Evolutionary conservation across 495 filamentous ascomycete species (phyloP).

Genomic region (Neurospora sp.): DNA sequence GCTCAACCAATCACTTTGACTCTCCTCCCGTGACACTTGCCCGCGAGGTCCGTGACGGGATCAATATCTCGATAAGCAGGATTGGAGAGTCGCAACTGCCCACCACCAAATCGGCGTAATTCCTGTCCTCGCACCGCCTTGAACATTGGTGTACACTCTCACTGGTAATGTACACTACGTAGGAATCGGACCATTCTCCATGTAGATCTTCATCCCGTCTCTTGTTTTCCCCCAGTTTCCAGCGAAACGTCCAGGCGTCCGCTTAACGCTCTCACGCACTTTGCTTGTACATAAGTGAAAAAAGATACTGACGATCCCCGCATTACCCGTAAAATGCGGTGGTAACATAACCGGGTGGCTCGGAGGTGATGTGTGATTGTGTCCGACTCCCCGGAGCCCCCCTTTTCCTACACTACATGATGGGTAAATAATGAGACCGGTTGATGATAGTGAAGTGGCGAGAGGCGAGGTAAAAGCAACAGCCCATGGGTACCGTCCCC

Average conservation of each 20-base stretch:
- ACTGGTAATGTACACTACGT: background rate
- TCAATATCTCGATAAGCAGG: background rate
- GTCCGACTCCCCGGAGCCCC: background rate
- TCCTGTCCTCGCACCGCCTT: background rate
- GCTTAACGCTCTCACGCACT: too few relatives aligned
- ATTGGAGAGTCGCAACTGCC: background rate
- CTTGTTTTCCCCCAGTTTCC: background rate
- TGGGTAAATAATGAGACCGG: background rate
- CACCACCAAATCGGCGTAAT: conserved; percentile 8
- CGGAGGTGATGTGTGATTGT: background rate
- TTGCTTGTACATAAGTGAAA: too few relatives aligned
- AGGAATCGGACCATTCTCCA: background rate
- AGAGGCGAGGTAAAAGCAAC: background rate
- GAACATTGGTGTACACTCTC: background rate
- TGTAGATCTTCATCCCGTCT: background rate
- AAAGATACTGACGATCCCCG: background rate
- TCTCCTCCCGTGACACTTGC: background rate
- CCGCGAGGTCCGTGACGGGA: background rate
- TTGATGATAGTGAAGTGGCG: background rate
- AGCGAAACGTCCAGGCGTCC: too few relatives aligned
- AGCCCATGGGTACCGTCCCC: background rate
- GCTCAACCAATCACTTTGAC: background rate
- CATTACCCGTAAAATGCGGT: background rate
- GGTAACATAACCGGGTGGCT: background rate
- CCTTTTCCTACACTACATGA: background rate